These are phyloP conservation scores for Xylaria multiplex DNA, from an alignment of 2,329 filamentous ascomycete genomes.

Conservation along the genomic window DNA sequence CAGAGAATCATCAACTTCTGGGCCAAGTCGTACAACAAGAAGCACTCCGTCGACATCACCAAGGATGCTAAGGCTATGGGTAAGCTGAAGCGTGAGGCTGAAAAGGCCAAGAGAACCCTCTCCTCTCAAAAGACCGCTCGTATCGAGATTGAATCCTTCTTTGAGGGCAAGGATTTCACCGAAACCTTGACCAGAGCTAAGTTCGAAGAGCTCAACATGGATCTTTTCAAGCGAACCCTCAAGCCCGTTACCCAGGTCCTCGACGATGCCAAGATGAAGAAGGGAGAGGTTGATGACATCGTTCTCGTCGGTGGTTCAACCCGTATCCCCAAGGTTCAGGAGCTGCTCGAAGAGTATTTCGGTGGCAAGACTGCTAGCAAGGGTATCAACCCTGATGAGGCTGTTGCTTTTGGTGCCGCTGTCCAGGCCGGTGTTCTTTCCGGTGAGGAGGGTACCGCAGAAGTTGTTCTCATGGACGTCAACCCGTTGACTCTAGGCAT, in stretches of 20 bases:
- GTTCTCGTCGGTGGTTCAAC: conserved; percentile 98
- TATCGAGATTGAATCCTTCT: conserved; percentile 97
- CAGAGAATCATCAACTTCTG: conserved; percentile 97
- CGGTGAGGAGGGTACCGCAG: conserved; percentile 82
- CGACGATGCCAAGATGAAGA: conserved; percentile 98
- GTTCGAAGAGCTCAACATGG: conserved; percentile 99
- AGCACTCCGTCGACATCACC: conserved; percentile 89
- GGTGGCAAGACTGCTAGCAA: conserved; percentile 96
- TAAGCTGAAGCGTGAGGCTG: conserved; percentile 99
- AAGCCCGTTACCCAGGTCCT: conserved; percentile 99
- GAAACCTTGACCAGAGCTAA: conserved; percentile 98
- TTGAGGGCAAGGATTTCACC: conserved; percentile 96
- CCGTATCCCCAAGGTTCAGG: conserved; percentile 97
- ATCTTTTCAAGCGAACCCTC: conserved; percentile 98
- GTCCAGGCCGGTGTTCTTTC: conserved; percentile 96
- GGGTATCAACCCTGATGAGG: conserved; percentile 99
- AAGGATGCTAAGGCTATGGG: conserved; percentile 98
- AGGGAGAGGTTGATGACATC: conserved; percentile 93
- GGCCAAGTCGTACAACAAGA: conserved; percentile 98
- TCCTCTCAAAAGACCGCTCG: conserved; percentile 93
- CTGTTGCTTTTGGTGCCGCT: conserved; percentile 96
- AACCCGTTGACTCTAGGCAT: conserved; percentile 97
- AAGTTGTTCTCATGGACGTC: conserved; percentile 94
- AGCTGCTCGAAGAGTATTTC: conserved; percentile 96
- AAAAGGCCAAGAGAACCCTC: conserved; percentile 99